Evolutionary conservation across 2,329 filamentous ascomycete genomes (phyloP).

Genomic region (Celoporthe dispersa): DNA sequence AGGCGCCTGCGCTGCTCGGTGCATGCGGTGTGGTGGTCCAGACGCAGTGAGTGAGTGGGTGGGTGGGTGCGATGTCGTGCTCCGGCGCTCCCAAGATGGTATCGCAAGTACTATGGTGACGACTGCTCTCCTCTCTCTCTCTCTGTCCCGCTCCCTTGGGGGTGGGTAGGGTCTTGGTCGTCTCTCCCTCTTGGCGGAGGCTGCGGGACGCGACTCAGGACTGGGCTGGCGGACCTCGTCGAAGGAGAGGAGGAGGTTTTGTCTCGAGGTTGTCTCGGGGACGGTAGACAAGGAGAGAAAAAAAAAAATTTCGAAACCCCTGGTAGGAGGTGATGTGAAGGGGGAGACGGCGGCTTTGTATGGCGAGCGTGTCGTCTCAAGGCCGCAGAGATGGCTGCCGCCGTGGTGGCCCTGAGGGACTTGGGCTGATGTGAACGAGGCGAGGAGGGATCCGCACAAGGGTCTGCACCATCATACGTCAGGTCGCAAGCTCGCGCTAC

Average conservation of each 20-base stretch:
- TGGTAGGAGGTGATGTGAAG: background rate
- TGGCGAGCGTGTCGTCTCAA: background rate
- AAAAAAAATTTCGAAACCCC: background rate
- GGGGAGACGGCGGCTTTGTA: slow-evolving; percentile 16
- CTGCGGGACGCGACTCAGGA: slow-evolving; percentile 4
- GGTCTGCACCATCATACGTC: slow-evolving; percentile 27
- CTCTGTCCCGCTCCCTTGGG: background rate
- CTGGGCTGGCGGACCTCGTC: background rate
- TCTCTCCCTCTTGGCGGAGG: background rate
- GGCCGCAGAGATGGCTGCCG: slow-evolving; percentile 9
- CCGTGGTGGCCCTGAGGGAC: slow-evolving; percentile 9
- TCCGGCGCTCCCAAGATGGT: background rate
- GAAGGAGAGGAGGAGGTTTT: background rate
- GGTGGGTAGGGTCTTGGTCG: background rate
- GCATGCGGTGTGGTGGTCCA: background rate
- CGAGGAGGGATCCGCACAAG: slow-evolving; percentile 26
- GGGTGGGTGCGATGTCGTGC: slow-evolving; percentile 5
- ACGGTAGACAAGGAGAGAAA: background rate
- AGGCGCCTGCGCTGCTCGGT: slow-evolving; percentile 11
- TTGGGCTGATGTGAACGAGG: slow-evolving; percentile 24
- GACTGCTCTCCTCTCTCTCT: background rate
- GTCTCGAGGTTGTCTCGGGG: background rate
- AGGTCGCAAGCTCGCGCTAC: slow-evolving; percentile 28
- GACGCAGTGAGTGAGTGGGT: background rate
- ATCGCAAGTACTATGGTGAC: background rate